A percentile compares a stretch with the other conserved stretches of the same genome.
Evolutionary conservation across 1,284 basidiomycete genomes (phyloP).

Genomic region (Puccinia triticina): DNA sequence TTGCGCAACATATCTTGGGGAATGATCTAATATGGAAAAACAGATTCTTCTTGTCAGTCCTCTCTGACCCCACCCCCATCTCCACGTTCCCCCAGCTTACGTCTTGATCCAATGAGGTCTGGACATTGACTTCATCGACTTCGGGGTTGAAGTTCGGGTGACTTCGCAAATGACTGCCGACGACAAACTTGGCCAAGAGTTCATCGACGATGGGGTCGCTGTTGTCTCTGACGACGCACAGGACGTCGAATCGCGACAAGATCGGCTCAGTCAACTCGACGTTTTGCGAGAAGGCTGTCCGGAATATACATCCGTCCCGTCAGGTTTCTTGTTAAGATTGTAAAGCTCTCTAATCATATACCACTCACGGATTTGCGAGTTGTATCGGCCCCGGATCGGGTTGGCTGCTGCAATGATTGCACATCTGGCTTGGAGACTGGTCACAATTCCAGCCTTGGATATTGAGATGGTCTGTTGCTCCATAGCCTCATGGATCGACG

Average conservation of each 20-base stretch:
- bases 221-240: conserved; percentile 98
- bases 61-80: background rate
- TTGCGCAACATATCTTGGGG: conserved; percentile 96
- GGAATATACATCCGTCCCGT: too few species aligned
- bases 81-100: conserved; percentile 59
- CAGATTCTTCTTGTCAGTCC: background rate
- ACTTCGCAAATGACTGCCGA: background rate
- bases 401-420: conserved; percentile 97
- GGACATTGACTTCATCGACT: conserved; percentile 82
- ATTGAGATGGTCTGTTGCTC: conserved; percentile 99
- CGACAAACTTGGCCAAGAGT: conserved; percentile 83
- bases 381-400: conserved; percentile 97
- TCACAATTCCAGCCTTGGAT: conserved; percentile 98
- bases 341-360: conserved; percentile 53
- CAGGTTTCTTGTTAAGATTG: background rate
- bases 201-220: conserved; percentile 92
- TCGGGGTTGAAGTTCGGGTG: conserved; percentile 66
- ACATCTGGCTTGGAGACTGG: conserved; percentile 92
- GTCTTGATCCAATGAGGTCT: conserved; percentile 35
- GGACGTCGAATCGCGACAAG: conserved; percentile 98
- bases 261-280: conserved; percentile 99
- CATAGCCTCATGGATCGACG: conserved; percentile 96
- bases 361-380: conserved; percentile 93
- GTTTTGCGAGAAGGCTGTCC: conserved; percentile 66
- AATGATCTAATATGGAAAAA: conserved; percentile 71